Evolutionary conservation across 805 yeast species (phyloP).

Genomic region (Saccharomycopsis malanga): DNA sequence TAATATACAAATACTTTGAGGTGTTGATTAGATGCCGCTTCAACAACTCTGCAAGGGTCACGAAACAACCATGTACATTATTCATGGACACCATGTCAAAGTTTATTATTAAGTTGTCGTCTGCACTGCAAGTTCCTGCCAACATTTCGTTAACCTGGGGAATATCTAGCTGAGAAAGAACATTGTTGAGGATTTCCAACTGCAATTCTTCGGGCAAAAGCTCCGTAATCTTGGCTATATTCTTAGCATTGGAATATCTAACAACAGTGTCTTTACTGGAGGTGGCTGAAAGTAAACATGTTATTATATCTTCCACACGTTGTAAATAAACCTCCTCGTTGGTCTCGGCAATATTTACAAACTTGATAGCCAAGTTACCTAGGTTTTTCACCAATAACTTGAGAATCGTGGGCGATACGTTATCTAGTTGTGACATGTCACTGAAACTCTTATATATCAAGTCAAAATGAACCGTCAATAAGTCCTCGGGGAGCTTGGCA

Average conservation of each 20-base stretch:
- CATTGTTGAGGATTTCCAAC: slow-evolving; percentile 32
- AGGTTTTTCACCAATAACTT: slow-evolving; percentile 24
- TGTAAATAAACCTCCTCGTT: slow-evolving; percentile 28
- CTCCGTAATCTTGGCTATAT: slow-evolving; percentile 42
- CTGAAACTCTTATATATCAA: background rate
- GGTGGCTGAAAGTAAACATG: slow-evolving; percentile 38
- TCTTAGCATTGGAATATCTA: slow-evolving; percentile 62
- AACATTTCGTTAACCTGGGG: slow-evolving; percentile 23
- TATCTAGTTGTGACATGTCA: background rate
- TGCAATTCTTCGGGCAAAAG: slow-evolving; percentile 33
- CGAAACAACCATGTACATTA: slow-evolving; percentile 50
- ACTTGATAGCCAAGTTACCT: slow-evolving; percentile 24
- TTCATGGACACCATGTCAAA: slow-evolving; percentile 33
- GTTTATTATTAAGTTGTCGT: slow-evolving; percentile 24
- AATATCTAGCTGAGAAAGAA: slow-evolving; percentile 22
- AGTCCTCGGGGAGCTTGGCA: slow-evolving; percentile 16
- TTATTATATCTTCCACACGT: slow-evolving; percentile 42
- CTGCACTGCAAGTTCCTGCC: slow-evolving; percentile 13
- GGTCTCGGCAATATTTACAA: slow-evolving; percentile 13
- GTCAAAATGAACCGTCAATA: slow-evolving; percentile 22
- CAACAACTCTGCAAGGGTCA: slow-evolving; percentile 47
- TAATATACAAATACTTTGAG: slow-evolving; percentile 29
- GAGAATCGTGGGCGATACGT: slow-evolving; percentile 9
- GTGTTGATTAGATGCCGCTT: slow-evolving; percentile 24
- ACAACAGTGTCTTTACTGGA: slow-evolving; percentile 46